Percentiles rank a stretch among this genome's conserved stretches.
Evolutionary conservation across 495 filamentous ascomycete genomes (phyloP).

Genomic region (Lichina pygmaea): DNA sequence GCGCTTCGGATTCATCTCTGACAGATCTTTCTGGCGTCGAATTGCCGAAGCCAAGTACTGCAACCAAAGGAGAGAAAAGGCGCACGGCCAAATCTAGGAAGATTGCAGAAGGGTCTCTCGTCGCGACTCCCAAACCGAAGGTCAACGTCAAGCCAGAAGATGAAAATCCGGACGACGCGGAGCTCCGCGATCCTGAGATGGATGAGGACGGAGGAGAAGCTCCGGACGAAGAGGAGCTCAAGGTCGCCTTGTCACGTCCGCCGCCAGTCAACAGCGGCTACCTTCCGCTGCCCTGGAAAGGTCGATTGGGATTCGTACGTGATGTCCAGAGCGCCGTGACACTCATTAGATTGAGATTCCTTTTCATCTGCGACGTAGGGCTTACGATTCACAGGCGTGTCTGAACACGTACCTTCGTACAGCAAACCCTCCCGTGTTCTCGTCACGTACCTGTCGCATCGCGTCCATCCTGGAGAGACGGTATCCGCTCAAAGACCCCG

Average conservation of each 20-base stretch:
- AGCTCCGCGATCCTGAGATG: conserved; percentile 1
- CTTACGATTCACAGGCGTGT: conserved; percentile 32
- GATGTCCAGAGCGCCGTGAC: not conserved
- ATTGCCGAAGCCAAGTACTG: no score
- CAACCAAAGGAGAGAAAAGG: no score
- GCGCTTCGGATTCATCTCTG: conserved; percentile 5
- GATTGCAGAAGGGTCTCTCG: no score
- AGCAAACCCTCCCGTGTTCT: conserved; percentile 68
- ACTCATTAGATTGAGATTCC: not conserved
- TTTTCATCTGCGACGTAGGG: not conserved
- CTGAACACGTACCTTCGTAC: conserved; percentile 79
- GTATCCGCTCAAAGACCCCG: conserved; percentile 48
- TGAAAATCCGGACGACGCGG: not conserved
- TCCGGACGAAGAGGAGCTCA: conserved; percentile 1
- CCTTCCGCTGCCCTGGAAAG: conserved; percentile 81
- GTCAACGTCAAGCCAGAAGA: conserved; percentile 1
- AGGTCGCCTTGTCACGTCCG: conserved; percentile 15
- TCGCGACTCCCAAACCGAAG: not conserved
- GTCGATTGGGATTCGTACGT: conserved; percentile 68
- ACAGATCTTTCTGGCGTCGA: conserved; percentile 19
- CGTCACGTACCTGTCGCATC: conserved; percentile 77
- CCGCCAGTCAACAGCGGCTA: conserved; percentile 69
- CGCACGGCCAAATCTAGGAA: no score
- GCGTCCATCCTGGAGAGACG: conserved; percentile 74
- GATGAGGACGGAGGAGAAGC: not conserved